phyloP scores from a whole-genome alignment of 495 filamentous ascomycete genomes.

The Talaromyces stipitatus region DNA sequence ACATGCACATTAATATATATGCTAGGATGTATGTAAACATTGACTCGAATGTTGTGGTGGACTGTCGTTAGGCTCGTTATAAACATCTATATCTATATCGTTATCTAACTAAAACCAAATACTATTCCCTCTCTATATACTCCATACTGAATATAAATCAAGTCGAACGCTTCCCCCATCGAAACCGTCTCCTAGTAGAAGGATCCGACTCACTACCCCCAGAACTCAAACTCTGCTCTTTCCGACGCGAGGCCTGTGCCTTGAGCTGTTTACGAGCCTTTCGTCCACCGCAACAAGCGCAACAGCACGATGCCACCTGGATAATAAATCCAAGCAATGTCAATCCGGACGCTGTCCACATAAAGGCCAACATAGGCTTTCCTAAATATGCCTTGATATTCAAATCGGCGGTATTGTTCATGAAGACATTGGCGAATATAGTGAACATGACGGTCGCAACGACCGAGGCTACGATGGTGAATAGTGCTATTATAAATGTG shows the following conservation, averaged over 20 bases:
- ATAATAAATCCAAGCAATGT: slow-evolving; percentile 60
- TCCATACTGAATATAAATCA: too few relatives aligned
- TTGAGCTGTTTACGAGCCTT: slow-evolving; percentile 35
- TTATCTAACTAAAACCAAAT: neutral
- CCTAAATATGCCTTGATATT: slow-evolving; percentile 72
- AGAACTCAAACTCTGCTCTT: slow-evolving; percentile 10
- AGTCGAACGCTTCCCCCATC: neutral
- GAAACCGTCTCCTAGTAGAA: neutral
- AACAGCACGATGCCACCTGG: slow-evolving; percentile 65
- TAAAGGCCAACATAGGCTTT: slow-evolving; percentile 71
- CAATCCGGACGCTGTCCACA: slow-evolving; percentile 74
- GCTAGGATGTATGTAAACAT: too few relatives aligned
- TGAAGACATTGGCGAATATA: slow-evolving; percentile 67
- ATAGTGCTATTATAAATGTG: slow-evolving; percentile 53
- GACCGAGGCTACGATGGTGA: slow-evolving; percentile 60
- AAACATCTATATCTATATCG: too few relatives aligned
- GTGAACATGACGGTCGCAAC: slow-evolving; percentile 75
- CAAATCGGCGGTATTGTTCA: slow-evolving; percentile 49
- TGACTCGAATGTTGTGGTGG: too few relatives aligned
- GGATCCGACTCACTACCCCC: neutral
- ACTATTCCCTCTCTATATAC: too few relatives aligned
- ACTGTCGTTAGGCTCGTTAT: too few relatives aligned
- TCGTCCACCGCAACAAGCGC: slow-evolving; percentile 35
- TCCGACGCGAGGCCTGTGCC: slow-evolving; percentile 13
- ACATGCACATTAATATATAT: too few relatives aligned